A percentile compares a stretch with the other conserved stretches of the same genome.
Evolutionary conservation across 1,139 yeast species (phyloP).

Genomic region (Pichia sp.): DNA sequence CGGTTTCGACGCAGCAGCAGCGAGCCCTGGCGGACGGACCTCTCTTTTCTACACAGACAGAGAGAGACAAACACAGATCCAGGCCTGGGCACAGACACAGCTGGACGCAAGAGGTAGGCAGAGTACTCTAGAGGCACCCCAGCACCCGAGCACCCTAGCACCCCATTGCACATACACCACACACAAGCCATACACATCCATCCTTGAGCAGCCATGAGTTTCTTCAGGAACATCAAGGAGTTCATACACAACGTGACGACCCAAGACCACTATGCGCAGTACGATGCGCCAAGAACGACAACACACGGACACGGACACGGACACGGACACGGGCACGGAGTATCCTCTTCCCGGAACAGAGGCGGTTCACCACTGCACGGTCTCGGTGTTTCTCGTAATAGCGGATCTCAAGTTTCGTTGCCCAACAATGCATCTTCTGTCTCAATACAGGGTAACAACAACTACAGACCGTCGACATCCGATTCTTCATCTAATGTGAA

Average conservation of each 20-base stretch:
- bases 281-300: slow-evolving; percentile 20
- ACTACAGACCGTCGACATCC: slow-evolving; percentile 20
- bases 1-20: too few species aligned
- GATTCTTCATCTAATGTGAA: background rate
- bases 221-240: slow-evolving; percentile 29
- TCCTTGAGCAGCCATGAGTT: slow-evolving; percentile 22
- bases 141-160: too few species aligned
- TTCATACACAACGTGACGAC: slow-evolving; percentile 54
- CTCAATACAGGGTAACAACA: slow-evolving; percentile 23
- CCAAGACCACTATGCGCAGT: slow-evolving; percentile 56
- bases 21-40: too few species aligned
- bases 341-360: background rate
- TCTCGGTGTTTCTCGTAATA: slow-evolving; percentile 3
- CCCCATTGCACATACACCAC: background rate
- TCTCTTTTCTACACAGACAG: too few species aligned
- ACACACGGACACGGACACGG: too few species aligned
- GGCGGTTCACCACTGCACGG: slow-evolving; percentile 1
- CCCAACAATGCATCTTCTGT: slow-evolving; percentile 27
- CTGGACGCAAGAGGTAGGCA: too few species aligned
- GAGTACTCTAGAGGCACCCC: too few species aligned
- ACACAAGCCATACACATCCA: background rate
- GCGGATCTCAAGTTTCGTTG: slow-evolving; percentile 20
- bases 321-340: too few species aligned
- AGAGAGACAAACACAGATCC: too few species aligned
- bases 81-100: too few species aligned